These are phyloP conservation scores for Cutaneotrichosporon daszewskae DNA, from an alignment of 1,284 basidiomycete genomes.

Conservation along the genomic window DNA sequence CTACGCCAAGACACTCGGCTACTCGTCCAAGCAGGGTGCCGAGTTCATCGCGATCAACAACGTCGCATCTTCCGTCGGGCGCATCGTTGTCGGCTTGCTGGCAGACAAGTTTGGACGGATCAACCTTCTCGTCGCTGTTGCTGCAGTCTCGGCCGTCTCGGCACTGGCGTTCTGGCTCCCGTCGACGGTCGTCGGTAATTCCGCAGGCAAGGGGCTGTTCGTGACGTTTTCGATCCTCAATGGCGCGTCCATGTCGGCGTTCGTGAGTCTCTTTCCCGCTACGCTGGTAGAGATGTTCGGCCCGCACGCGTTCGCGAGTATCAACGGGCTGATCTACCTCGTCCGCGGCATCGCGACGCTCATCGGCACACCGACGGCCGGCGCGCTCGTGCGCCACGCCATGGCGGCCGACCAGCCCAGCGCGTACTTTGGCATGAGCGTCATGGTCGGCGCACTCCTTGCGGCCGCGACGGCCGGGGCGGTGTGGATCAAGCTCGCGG, in stretches of 20 bases:
- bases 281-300: slow-evolving; percentile 29
- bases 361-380: slow-evolving; percentile 24
- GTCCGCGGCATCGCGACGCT: slow-evolving; percentile 23
- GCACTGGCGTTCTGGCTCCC: slow-evolving; percentile 29
- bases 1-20: slow-evolving; percentile 23
- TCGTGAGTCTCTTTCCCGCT: slow-evolving; percentile 30
- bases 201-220: slow-evolving; percentile 18
- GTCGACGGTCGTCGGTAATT: slow-evolving; percentile 8
- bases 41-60: slow-evolving; percentile 27
- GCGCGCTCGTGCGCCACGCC: slow-evolving; percentile 11
- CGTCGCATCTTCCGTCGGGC: slow-evolving; percentile 30
- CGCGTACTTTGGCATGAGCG: slow-evolving; percentile 2
- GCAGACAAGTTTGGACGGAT: slow-evolving; percentile 37
- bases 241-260: slow-evolving; percentile 21
- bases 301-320: slow-evolving; percentile 22
- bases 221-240: slow-evolving; percentile 24
- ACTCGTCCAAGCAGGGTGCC: slow-evolving; percentile 17
- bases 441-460: slow-evolving; percentile 11
- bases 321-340: slow-evolving; percentile 30
- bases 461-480: slow-evolving; percentile 7
- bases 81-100: slow-evolving; percentile 34
- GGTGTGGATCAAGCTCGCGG: slow-evolving; percentile 8
- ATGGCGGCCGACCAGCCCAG: neutral
- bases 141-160: slow-evolving; percentile 24
- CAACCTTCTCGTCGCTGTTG: slow-evolving; percentile 36